A percentile compares a stretch with the other conserved stretches of the same genome.
These are phyloP conservation scores for Ogataea methanolica DNA, from an alignment of 805 yeast species.

Conservation along the genomic window DNA sequence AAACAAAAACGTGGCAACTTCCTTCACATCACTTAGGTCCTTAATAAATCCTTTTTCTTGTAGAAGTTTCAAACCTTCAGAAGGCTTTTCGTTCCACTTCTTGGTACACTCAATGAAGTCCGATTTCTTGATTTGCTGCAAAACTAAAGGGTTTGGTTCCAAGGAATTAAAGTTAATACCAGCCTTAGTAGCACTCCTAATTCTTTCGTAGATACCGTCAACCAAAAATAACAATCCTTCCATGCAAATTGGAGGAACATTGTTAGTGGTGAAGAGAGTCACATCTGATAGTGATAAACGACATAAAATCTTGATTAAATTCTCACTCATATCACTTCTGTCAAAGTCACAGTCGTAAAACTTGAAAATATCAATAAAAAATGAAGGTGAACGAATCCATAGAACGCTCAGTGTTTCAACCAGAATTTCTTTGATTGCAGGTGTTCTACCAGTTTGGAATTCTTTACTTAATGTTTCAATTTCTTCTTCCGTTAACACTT, in stretches of 20 bases:
- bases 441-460: constrained; percentile 43
- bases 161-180: constrained; percentile 17
- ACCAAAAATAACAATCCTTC: constrained; percentile 79
- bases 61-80: constrained; percentile 63
- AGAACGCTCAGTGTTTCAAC: constrained; percentile 78
- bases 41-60: constrained; percentile 62
- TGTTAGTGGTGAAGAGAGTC: constrained; percentile 71
- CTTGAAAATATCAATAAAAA: constrained; percentile 72
- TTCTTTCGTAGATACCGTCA: constrained; percentile 52
- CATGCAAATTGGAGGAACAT: constrained; percentile 88
- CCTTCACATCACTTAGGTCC: constrained; percentile 42
- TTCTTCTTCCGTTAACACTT: constrained; percentile 23
- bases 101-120: constrained; percentile 74
- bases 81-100: constrained; percentile 73
- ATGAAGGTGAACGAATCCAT: constrained; percentile 76
- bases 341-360: constrained; percentile 90
- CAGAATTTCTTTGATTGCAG: constrained; percentile 68
- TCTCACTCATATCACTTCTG: constrained; percentile 68
- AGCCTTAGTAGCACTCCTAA: constrained; percentile 30
- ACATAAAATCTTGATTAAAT: constrained; percentile 65
- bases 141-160: constrained; percentile 30
- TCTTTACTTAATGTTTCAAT: constrained; percentile 24
- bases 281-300: constrained; percentile 82
- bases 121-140: constrained; percentile 54
- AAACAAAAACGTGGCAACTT: constrained; percentile 72